Evolutionary conservation across 352 stramenopile species (phyloP).

Genomic region (Phytophthora agathidicida): DNA sequence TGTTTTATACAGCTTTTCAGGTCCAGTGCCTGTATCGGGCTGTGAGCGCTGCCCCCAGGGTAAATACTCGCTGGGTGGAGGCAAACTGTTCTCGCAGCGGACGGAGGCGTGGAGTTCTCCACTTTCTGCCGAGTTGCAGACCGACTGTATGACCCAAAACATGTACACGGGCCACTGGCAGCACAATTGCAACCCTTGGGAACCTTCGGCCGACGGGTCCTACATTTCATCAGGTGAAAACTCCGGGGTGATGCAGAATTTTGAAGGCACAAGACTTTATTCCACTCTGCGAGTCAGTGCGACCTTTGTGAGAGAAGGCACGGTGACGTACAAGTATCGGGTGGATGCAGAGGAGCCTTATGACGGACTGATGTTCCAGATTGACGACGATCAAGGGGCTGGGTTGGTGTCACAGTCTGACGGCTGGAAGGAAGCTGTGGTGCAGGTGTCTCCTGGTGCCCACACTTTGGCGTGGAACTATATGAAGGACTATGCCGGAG

Average conservation of each 20-base stretch:
- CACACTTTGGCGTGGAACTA: conserved; percentile 86
- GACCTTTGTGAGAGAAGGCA: conserved; percentile 76
- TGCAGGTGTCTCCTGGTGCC: conserved; percentile 56
- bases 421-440: conserved; percentile 70
- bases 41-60: conserved; percentile 75
- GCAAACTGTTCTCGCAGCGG: conserved; percentile 71
- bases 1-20: conserved; percentile 55
- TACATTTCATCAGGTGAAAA: conserved; percentile 80
- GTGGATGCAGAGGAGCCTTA: conserved; percentile 79
- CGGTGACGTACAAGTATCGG: conserved; percentile 78
- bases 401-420: conserved; percentile 66
- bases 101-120: conserved; percentile 70
- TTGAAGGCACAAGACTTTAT: conserved; percentile 69
- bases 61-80: conserved; percentile 81
- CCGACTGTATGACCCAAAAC: conserved; percentile 78
- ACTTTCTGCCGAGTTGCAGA: conserved; percentile 67
- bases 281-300: conserved; percentile 76
- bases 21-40: conserved; percentile 57
- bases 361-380: conserved; percentile 77
- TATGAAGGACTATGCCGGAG: conserved; percentile 77
- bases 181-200: conserved; percentile 79
- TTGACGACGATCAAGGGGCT: conserved; percentile 66
- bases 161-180: conserved; percentile 80
- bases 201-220: conserved; percentile 51
- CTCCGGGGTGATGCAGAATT: conserved; percentile 66